Percentiles rank a stretch among this genome's conserved stretches.
These are phyloP conservation scores for Brachypodium distachyon DNA, from an alignment of 202 grass and related monocot species.

Conservation along the genomic window DNA sequence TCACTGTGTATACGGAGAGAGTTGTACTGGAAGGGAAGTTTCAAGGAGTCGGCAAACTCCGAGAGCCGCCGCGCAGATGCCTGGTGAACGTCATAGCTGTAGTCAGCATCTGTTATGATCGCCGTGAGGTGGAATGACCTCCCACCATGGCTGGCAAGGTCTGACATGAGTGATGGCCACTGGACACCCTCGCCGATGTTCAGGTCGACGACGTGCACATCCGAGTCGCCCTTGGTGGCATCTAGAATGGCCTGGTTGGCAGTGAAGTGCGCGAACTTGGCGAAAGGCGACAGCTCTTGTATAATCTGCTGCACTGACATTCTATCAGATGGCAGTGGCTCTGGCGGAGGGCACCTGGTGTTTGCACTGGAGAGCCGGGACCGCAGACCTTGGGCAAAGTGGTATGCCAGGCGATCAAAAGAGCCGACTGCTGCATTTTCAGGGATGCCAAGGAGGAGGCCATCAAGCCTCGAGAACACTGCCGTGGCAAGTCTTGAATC, in stretches of 20 bases:
- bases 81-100: not conserved
- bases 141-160: slow-evolving; percentile 30
- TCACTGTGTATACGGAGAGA: not conserved
- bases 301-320: slow-evolving; percentile 40
- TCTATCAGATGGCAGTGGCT: not conserved
- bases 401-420: slow-evolving; percentile 26
- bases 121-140: slow-evolving; percentile 32
- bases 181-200: slow-evolving; percentile 43
- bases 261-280: slow-evolving; percentile 49
- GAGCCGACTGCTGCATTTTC: slow-evolving; percentile 7
- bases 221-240: not conserved
- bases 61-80: not conserved
- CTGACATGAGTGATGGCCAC: slow-evolving; percentile 54
- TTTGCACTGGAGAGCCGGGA: slow-evolving; percentile 4
- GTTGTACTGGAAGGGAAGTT: slow-evolving; percentile 32
- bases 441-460: not conserved
- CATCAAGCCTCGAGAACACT: slow-evolving; percentile 30
- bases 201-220: slow-evolving; percentile 42
- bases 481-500: slow-evolving; percentile 27
- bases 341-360: not conserved
- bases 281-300: slow-evolving; percentile 38
- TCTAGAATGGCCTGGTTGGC: slow-evolving; percentile 60
- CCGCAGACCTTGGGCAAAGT: slow-evolving; percentile 36
- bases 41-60: slow-evolving; percentile 34
- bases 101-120: slow-evolving; percentile 1